Conservation (phyloP, 2,329 filamentous ascomycete genomes). For the Sclerotinia nivalis region DNA sequence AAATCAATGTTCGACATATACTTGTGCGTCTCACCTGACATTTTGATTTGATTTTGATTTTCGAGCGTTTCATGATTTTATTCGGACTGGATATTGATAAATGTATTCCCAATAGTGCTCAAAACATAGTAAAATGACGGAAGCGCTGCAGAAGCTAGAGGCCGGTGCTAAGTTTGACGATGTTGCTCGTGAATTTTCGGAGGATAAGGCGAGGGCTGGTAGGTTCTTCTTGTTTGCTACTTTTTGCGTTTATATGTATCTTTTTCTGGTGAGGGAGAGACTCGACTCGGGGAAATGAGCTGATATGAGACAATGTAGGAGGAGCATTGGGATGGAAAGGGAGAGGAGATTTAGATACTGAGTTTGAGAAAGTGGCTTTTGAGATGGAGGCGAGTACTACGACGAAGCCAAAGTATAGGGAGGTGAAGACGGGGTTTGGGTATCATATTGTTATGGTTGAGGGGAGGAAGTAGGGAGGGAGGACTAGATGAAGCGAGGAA, state of each 20-base stretch:
- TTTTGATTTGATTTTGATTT: background rate
- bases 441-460: conserved; percentile 80
- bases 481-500: background rate
- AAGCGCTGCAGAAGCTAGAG: conserved; percentile 67
- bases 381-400: conserved; percentile 66
- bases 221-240: conserved; percentile 24
- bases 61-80: background rate
- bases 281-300: background rate
- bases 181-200: conserved; percentile 70
- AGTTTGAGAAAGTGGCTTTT: conserved; percentile 74
- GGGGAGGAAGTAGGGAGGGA: conserved; percentile 38
- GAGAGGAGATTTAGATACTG: conserved; percentile 64
- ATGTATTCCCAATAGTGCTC: conserved; percentile 54
- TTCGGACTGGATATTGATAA: conserved; percentile 2
- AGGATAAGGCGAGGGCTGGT: conserved; percentile 74
- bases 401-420: conserved; percentile 62
- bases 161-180: conserved; percentile 72
- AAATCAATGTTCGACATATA: conserved; percentile 75
- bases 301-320: conserved; percentile 47
- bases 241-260: background rate
- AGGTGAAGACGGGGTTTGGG: conserved; percentile 73
- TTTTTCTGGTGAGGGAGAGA: background rate
- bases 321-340: conserved; percentile 73
- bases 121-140: conserved; percentile 76
- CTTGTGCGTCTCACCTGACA: conserved; percentile 33